Base-by-base conservation (phyloP, 2,329 filamentous ascomycete species). In the Sarocladium oryzae region DNA sequence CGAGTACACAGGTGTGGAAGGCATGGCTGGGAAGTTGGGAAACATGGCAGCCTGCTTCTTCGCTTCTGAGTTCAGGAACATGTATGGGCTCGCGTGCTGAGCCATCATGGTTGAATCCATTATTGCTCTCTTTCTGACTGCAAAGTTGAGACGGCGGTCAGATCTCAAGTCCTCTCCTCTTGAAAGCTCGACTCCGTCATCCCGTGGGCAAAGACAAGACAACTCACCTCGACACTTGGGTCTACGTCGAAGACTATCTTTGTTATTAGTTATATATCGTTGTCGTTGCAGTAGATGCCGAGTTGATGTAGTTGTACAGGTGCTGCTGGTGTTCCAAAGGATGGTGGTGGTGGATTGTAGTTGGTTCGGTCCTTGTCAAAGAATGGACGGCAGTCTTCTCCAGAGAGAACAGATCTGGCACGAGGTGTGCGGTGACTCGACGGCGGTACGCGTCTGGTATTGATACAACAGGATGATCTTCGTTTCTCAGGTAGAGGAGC, bases 1-100 rank as follows among this genome's bases (percentile, higher is more conserved):
- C 51, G 81, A 83, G 74, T 83, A 84, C 59, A 79, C 74, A 49
- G 81, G 79, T 36, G 81, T 83, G 32, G 79, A 81, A 16, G 81
- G 80, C 61, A 84, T 69, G n/a, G 75, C 73, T 38, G 77, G 76
- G 52, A 81, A 73, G 51, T 77, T 66, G 53, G 76, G 77, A 60
- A 77, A 81, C 65, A 80, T 72, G 56, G 69, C 68, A 63, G 74
- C 70, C 59, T 75, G 75, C 55, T 70, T 35, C 50, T 49, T 55
- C 82, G 79, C 57, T 71, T 93, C 88, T 58, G 86, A 83, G 62
- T 82, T 85, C 75, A 92, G 95, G 77, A 91, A 93, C 79, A 88
- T 91, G 76, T 90, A 95, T 53, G 87, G 76, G 58, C 84, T 81
- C 71, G 88, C 81, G 62, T 78, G 68, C 68, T 78, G 81, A 62